These are phyloP conservation scores for Salix exigua DNA, from an alignment of 345 rosid genomes.

Conservation along the genomic window DNA sequence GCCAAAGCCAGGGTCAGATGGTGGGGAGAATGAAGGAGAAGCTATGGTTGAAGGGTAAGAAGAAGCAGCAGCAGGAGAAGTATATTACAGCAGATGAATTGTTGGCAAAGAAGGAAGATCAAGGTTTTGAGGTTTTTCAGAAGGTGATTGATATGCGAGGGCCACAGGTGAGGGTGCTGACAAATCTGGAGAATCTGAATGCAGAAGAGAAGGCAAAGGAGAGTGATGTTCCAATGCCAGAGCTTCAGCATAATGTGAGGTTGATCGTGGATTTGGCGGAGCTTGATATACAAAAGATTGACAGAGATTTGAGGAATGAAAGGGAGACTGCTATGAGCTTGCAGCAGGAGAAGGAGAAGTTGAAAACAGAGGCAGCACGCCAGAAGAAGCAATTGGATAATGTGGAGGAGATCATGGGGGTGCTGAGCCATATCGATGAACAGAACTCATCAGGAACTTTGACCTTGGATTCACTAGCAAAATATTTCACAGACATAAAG, in stretches of 20 bases:
- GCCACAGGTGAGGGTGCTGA: conserved; percentile 76
- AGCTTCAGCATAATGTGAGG: conserved; percentile 79
- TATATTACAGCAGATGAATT: conserved; percentile 65
- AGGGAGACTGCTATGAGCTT: conserved; percentile 79
- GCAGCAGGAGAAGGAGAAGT: conserved; percentile 73
- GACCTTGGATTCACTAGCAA: conserved; percentile 58
- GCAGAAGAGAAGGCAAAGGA: conserved; percentile 88
- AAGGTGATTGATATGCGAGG: conserved; percentile 95
- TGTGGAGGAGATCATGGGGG: conserved; percentile 51
- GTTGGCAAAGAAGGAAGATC: conserved; percentile 74
- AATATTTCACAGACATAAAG: conserved; percentile 46
- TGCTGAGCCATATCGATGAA: conserved; percentile 47
- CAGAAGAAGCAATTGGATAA: conserved; percentile 58
- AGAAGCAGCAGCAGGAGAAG: conserved; percentile 34
- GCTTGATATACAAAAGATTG: conserved; percentile 82
- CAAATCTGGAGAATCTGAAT: conserved; percentile 81
- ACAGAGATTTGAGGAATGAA: conserved; percentile 75
- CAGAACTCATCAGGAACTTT: conserved; percentile 55
- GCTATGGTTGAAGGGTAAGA: conserved; percentile 66
- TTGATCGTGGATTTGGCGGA: conserved; percentile 76
- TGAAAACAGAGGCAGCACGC: conserved; percentile 45
- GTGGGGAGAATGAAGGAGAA: conserved; percentile 42
- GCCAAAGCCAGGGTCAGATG: conserved; percentile 15
- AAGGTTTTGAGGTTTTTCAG: conserved; percentile 71
- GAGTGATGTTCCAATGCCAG: conserved; percentile 85